phyloP scores from a whole-genome alignment of 1,139 yeast genomes.

The Hemisphaericaspora subhashii region DNA sequence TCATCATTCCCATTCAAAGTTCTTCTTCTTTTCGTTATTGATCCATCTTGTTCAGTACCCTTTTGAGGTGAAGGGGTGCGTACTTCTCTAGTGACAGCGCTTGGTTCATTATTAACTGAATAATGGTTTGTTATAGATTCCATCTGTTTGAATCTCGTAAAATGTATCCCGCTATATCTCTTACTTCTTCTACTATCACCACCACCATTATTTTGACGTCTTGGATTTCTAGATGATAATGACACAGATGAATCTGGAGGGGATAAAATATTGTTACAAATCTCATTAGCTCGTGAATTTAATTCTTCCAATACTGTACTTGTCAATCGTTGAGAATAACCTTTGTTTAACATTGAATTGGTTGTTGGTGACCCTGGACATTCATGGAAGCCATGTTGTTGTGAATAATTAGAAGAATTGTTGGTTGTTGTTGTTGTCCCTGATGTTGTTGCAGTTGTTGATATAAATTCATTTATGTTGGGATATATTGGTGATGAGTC shows the following conservation, averaged over 20 bases:
- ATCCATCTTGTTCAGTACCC: constrained; percentile 7
- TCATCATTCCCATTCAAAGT: constrained; percentile 38
- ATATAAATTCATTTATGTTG: constrained; percentile 12
- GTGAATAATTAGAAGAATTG: not conserved
- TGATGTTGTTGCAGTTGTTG: not conserved
- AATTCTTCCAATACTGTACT: constrained; percentile 43
- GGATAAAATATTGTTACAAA: constrained; percentile 21
- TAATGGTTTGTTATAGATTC: constrained; percentile 45
- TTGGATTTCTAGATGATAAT: constrained; percentile 4
- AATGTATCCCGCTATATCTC: constrained; percentile 36
- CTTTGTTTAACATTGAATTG: constrained; percentile 36
- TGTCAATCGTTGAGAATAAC: constrained; percentile 43
- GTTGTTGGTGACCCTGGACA: constrained; percentile 11
- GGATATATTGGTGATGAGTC: constrained; percentile 26
- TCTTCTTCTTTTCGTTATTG: constrained; percentile 31
- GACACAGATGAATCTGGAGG: constrained; percentile 5
- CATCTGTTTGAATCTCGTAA: constrained; percentile 37
- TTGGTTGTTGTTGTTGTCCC: not conserved
- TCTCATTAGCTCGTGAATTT: constrained; percentile 35
- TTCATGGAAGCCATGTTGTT: not conserved
- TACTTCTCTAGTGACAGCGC: too few species aligned
- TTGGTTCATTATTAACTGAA: constrained; percentile 23
- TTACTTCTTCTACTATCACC: constrained; percentile 20
- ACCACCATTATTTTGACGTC: constrained; percentile 2
- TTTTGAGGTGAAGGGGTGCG: not conserved